Evolutionary conservation across 768 basidiomycete species (phyloP).

Genomic region (Hydnomerulius pinastri): DNA sequence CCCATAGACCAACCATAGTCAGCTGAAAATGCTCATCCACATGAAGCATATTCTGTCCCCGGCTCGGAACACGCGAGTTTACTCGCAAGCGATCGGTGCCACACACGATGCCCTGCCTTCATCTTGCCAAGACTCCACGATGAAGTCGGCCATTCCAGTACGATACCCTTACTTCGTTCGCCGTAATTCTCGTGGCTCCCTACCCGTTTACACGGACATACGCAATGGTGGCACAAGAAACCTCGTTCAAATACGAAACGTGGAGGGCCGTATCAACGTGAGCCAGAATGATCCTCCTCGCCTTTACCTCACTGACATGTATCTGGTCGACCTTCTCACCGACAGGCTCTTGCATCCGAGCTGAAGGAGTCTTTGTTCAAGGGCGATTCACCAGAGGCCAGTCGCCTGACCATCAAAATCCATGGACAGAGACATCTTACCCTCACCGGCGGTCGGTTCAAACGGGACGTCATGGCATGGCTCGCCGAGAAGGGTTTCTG

Average conservation of each 20-base stretch:
- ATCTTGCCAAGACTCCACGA: neutral
- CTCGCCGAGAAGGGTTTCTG: slow-evolving; percentile 67
- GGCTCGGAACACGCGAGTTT: slow-evolving; percentile 3
- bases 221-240: slow-evolving; percentile 65
- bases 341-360: slow-evolving; percentile 61
- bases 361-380: slow-evolving; percentile 53
- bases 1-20: too few species aligned
- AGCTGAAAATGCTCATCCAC: neutral
- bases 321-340: slow-evolving; percentile 1
- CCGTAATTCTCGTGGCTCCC: slow-evolving; percentile 63
- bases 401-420: slow-evolving; percentile 50
- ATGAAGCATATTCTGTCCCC: slow-evolving; percentile 16
- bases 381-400: slow-evolving; percentile 44
- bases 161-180: slow-evolving; percentile 54
- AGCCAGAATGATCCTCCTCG: slow-evolving; percentile 21
- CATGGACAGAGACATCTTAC: slow-evolving; percentile 53
- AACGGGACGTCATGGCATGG: slow-evolving; percentile 61
- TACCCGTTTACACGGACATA: slow-evolving; percentile 77
- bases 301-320: slow-evolving; percentile 4
- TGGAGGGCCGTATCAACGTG: slow-evolving; percentile 65
- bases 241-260: slow-evolving; percentile 61
- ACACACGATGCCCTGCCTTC: neutral
- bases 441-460: slow-evolving; percentile 66
- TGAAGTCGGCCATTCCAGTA: neutral
- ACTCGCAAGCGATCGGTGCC: slow-evolving; percentile 5